Percentiles rank a stretch among this genome's conserved stretches.
phyloP scores from a whole-genome alignment of 2,329 filamentous ascomycete genomes.

The Verticillium longisporum region DNA sequence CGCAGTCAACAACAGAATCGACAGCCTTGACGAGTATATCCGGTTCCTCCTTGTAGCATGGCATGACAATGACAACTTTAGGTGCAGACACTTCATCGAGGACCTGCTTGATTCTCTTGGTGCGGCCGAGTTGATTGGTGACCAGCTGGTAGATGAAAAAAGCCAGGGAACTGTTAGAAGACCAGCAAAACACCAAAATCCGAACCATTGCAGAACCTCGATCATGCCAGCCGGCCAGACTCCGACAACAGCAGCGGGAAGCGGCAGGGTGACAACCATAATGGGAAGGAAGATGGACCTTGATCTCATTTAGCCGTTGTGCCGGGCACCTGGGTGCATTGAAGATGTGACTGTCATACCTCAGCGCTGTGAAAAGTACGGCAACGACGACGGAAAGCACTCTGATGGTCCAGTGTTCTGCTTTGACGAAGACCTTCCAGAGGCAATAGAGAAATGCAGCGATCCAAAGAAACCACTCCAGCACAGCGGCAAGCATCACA shows the following conservation, averaged over 20 bases:
- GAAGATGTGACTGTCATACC: neutral
- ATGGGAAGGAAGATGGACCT: constrained; percentile 84
- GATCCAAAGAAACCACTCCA: constrained; percentile 95
- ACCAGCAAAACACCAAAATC: constrained; percentile 85
- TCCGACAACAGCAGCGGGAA: constrained; percentile 64
- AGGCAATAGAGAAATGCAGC: constrained; percentile 92
- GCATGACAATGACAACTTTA: constrained; percentile 95
- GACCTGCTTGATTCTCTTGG: constrained; percentile 73
- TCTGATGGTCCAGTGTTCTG: constrained; percentile 78
- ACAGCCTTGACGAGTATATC: constrained; percentile 78
- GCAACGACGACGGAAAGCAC: constrained; percentile 72
- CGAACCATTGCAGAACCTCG: constrained; percentile 79
- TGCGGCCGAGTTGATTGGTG: constrained; percentile 76
- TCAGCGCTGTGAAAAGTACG: constrained; percentile 46
- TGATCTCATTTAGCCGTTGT: constrained; percentile 9
- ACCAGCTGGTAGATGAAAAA: constrained; percentile 86
- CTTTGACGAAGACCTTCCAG: constrained; percentile 80
- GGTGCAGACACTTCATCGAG: constrained; percentile 81
- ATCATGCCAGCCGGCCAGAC: constrained; percentile 69
- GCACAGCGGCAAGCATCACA: constrained; percentile 74
- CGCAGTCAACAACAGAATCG: constrained; percentile 87
- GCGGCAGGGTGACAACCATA: constrained; percentile 86
- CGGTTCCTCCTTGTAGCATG: constrained; percentile 88
- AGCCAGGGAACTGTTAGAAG: constrained; percentile 86
- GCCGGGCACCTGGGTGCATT: neutral